Evolutionary conservation across 2,329 filamentous ascomycete genomes (phyloP).

Genomic region (Xylaria sp.): DNA sequence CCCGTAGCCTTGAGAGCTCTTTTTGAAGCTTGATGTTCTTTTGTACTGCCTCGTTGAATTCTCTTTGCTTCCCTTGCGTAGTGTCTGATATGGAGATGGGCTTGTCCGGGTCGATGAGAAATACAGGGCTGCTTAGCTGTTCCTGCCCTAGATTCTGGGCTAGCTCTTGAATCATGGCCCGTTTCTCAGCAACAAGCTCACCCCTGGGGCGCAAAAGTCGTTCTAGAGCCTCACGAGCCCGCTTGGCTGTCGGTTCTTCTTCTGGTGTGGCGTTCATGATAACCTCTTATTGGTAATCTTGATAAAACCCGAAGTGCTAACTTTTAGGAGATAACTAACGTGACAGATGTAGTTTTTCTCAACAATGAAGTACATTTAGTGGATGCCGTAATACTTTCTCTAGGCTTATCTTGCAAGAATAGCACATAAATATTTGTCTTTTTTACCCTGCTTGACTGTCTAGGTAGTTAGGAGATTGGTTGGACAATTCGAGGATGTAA

Average conservation of each 20-base stretch:
- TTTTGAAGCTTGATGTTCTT: conserved; percentile 62
- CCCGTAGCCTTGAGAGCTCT: conserved; percentile 56
- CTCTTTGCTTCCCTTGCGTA: conserved; percentile 60
- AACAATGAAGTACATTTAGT: neutral
- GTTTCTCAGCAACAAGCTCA: conserved; percentile 66
- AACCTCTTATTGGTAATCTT: conserved; percentile 26
- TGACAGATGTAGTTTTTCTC: neutral
- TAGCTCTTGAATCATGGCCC: conserved; percentile 64
- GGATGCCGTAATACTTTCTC: neutral
- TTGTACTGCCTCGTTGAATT: conserved; percentile 65
- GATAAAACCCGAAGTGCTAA: neutral
- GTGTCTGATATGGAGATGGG: conserved; percentile 52
- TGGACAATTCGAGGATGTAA: neutral
- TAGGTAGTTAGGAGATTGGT: neutral
- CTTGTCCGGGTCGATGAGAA: conserved; percentile 57
- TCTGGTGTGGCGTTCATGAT: conserved; percentile 36
- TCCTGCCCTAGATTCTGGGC: conserved; percentile 58
- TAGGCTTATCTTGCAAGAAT: neutral
- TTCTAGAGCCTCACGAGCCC: conserved; percentile 57
- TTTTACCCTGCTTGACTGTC: neutral
- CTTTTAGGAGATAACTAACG: neutral
- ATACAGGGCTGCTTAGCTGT: conserved; percentile 57
- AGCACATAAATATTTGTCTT: neutral
- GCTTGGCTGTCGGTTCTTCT: conserved; percentile 49
- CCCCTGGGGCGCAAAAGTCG: conserved; percentile 67